phyloP scores from a whole-genome alignment of 1,284 basidiomycete genomes.

The Fomitopsis betulina region DNA sequence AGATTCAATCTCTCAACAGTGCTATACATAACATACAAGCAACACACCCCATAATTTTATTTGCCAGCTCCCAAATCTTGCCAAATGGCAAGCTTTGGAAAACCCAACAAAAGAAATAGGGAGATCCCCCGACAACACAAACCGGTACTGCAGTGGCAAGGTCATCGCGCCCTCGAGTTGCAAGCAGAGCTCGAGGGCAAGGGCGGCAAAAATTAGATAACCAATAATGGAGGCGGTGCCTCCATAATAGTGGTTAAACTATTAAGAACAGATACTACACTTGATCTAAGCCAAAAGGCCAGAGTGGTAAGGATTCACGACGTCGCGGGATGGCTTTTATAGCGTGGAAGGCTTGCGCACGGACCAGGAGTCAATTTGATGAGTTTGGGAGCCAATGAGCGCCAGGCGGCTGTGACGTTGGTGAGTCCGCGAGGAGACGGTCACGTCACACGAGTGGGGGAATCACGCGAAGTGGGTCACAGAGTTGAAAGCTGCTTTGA shows the following conservation, averaged over 20 bases:
- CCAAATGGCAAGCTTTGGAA: not conserved
- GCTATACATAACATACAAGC: too few species aligned
- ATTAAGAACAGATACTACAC: constrained; percentile 91
- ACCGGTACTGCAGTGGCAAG: constrained; percentile 27
- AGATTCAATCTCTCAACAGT: too few species aligned
- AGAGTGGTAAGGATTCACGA: constrained; percentile 57
- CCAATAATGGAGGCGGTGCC: constrained; percentile 36
- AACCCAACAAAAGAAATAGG: constrained; percentile 5
- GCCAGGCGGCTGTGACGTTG: too few species aligned
- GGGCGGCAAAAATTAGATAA: constrained; percentile 37
- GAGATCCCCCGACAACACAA: constrained; percentile 26
- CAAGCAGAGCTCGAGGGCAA: constrained; percentile 28
- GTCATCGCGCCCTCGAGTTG: constrained; percentile 26
- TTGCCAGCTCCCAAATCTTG: not conserved
- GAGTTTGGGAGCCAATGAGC: not conserved
- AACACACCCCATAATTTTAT: not conserved
- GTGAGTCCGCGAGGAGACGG: too few species aligned
- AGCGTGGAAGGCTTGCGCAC: not conserved
- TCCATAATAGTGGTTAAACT: constrained; percentile 68
- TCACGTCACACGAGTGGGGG: too few species aligned
- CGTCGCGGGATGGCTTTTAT: not conserved
- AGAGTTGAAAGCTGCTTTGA: too few species aligned
- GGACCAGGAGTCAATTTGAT: not conserved
- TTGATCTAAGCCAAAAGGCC: constrained; percentile 95
- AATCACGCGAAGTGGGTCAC: too few species aligned